Conservation (phyloP, 192 early-diverging fungal genomes). For the Gigaspora rosea region DNA sequence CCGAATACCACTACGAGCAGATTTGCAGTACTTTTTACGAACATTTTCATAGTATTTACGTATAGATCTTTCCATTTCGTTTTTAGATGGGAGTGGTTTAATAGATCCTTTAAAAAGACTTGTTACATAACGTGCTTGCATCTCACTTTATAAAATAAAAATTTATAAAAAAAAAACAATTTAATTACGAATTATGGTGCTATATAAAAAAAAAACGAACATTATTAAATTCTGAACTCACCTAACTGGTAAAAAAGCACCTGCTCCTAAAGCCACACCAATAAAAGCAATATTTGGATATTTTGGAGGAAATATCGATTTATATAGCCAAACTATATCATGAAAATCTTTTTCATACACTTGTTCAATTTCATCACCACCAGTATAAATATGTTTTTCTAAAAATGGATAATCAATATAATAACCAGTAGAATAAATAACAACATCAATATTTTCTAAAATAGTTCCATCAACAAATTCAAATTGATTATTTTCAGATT, state of each 20-base stretch:
- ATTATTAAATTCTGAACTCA: neutral
- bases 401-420: constrained; percentile 53
- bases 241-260: constrained; percentile 54
- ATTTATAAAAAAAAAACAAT: neutral
- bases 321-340: constrained; percentile 55
- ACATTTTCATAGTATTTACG: neutral
- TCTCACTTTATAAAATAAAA: constrained; percentile 36
- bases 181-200: neutral
- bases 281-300: constrained; percentile 60
- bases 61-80: neutral
- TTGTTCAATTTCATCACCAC: constrained; percentile 39
- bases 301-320: constrained; percentile 52
- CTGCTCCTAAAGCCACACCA: constrained; percentile 54
- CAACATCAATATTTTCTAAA: constrained; percentile 49
- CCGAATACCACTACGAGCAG: neutral
- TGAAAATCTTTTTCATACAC: constrained; percentile 35
- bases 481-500: constrained; percentile 53
- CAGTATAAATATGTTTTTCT: constrained; percentile 44
- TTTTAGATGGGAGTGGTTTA: neutral
- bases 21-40: neutral
- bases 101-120: neutral
- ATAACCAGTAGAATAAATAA: constrained; percentile 69
- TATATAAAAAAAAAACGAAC: no score
- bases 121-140: constrained; percentile 56
- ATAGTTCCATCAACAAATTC: constrained; percentile 18